A percentile compares a stretch with the other conserved stretches of the same genome.
Evolutionary conservation across 257 asterid species (phyloP).

Genomic region (Solanum virginianum): DNA sequence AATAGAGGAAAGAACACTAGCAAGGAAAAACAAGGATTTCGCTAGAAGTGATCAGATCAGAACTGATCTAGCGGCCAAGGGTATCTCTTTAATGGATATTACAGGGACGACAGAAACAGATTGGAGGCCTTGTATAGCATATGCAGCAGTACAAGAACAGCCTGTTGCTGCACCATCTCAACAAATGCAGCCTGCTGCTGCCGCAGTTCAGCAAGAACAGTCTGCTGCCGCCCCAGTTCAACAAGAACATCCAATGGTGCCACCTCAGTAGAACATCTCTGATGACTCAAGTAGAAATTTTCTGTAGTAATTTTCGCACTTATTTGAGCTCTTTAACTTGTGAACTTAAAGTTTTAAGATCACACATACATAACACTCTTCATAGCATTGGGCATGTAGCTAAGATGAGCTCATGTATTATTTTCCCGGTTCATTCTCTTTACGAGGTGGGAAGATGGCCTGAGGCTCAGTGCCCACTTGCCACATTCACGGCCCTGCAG

Average conservation of each 20-base stretch:
- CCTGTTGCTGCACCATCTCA: background rate
- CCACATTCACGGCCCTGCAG: background rate
- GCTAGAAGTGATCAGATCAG: constrained; percentile 57
- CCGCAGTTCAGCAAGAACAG: background rate
- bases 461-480: background rate
- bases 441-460: background rate
- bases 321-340: background rate
- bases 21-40: constrained; percentile 52
- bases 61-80: constrained; percentile 43
- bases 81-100: constrained; percentile 73
- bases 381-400: background rate
- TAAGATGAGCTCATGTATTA: background rate
- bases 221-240: background rate
- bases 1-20: constrained; percentile 52
- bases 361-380: background rate
- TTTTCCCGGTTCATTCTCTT: background rate
- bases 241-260: background rate
- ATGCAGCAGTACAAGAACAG: background rate
- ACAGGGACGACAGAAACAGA: constrained; percentile 57
- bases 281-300: background rate
- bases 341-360: background rate
- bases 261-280: background rate
- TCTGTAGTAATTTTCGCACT: background rate
- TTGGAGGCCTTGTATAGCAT: constrained; percentile 72
- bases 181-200: background rate